Percentiles rank a stretch among this genome's conserved stretches.
phyloP scores from a whole-genome alignment of 1,139 yeast species.

The Candida neerlandica region DNA sequence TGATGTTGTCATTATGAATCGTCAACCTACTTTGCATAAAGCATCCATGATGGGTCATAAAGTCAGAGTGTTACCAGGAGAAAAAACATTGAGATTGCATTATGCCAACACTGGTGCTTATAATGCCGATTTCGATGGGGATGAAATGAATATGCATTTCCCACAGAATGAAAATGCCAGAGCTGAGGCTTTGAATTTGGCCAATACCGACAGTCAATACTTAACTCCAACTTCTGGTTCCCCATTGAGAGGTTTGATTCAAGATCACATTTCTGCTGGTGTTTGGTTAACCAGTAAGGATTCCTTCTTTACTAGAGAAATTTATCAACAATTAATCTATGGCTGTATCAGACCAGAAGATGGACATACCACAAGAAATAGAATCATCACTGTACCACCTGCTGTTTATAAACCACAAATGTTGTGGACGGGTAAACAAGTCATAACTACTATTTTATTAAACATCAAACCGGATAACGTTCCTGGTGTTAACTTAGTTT shows the following conservation, averaged over 20 bases:
- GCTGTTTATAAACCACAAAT: slow-evolving; percentile 84
- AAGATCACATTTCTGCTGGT: slow-evolving; percentile 98
- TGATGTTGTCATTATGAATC: slow-evolving; percentile 96
- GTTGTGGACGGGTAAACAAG: slow-evolving; percentile 99
- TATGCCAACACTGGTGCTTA: slow-evolving; percentile 99
- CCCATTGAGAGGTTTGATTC: slow-evolving; percentile 97
- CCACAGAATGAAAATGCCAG: slow-evolving; percentile 98
- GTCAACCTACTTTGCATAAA: slow-evolving; percentile 98
- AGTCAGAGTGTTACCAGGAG: slow-evolving; percentile 95
- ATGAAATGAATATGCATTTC: slow-evolving; percentile 99
- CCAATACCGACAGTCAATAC: slow-evolving; percentile 96
- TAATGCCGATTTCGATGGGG: slow-evolving; percentile 99
- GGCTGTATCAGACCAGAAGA: slow-evolving; percentile 97
- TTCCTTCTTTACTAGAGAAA: slow-evolving; percentile 84
- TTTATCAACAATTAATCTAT: slow-evolving; percentile 90
- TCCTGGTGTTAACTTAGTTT: slow-evolving; percentile 85
- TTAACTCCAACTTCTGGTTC: slow-evolving; percentile 98
- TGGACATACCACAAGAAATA: slow-evolving; percentile 82
- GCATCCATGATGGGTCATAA: slow-evolving; percentile 99
- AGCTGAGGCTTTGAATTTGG: slow-evolving; percentile 93
- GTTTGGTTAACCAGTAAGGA: slow-evolving; percentile 97
- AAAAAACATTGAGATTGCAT: slow-evolving; percentile 93
- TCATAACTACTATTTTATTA: slow-evolving; percentile 83
- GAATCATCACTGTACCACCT: slow-evolving; percentile 84
- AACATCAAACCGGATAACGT: slow-evolving; percentile 85